Percentiles rank a stretch among this genome's conserved stretches.
Conservation (phyloP, 2,329 filamentous ascomycete species). For the Trichoderma endophyticum region DNA sequence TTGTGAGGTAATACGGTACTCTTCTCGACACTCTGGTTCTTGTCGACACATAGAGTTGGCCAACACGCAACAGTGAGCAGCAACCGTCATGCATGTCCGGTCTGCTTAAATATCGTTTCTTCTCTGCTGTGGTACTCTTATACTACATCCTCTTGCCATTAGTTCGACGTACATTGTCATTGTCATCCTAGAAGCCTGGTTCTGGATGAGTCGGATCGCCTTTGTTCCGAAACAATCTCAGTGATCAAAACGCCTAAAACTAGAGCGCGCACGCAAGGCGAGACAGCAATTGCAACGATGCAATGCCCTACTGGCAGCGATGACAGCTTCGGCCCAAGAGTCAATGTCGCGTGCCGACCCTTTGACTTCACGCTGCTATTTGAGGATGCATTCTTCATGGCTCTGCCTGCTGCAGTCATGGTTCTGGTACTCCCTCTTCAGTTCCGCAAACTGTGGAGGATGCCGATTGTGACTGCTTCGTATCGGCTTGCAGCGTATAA, state of each 20-base stretch:
- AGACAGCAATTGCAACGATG: neutral
- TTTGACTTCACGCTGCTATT: neutral
- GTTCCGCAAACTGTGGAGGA: neutral
- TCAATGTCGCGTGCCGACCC: neutral
- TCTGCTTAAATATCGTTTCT: neutral
- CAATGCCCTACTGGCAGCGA: neutral
- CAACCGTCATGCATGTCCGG: neutral
- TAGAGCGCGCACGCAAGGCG: neutral
- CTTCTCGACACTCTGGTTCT: neutral
- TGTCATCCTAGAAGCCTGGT: neutral
- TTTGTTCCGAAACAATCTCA: neutral
- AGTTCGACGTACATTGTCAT: neutral
- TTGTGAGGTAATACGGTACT: neutral
- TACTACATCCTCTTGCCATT: neutral
- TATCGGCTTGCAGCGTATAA: neutral
- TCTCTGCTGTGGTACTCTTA: neutral
- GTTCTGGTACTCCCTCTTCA: neutral
- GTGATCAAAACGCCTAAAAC: neutral
- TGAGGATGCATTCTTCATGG: neutral
- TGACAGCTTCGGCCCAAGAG: neutral
- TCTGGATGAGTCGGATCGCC: neutral
- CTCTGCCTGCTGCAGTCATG: neutral
- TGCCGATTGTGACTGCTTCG: neutral
- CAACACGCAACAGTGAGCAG: neutral
- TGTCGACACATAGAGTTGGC: neutral